Evolutionary conservation across 139 green algal species (phyloP).

Genomic region (Microglena sp.): DNA sequence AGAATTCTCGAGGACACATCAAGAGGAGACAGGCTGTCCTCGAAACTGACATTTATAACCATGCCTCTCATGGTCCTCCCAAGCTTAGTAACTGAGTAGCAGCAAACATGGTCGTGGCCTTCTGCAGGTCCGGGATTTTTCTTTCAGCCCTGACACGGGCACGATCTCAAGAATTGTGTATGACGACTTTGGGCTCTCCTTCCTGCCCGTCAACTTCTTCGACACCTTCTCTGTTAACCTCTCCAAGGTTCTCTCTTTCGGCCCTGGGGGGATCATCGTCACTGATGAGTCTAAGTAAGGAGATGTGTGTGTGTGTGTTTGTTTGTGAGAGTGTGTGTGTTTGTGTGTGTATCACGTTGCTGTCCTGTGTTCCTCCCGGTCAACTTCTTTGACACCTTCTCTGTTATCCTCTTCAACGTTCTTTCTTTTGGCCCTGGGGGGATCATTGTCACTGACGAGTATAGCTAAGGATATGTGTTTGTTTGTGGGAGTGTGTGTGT

Average conservation of each 20-base stretch:
- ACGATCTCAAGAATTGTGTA: constrained; percentile 45
- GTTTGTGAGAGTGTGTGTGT: too few species aligned
- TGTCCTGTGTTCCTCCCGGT: too few species aligned
- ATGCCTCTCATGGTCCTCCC: too few species aligned
- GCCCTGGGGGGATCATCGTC: constrained; percentile 14
- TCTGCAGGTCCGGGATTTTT: constrained; percentile 62
- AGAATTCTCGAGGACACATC: too few species aligned
- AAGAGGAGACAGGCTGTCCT: too few species aligned
- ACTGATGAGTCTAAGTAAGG: constrained; percentile 28
- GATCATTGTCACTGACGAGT: constrained; percentile 22
- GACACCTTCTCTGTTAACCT: constrained; percentile 36
- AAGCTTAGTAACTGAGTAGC: too few species aligned
- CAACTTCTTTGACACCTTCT: constrained; percentile 49
- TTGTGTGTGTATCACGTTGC: too few species aligned
- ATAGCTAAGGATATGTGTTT: too few species aligned
- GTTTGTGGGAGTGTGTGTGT: too few species aligned
- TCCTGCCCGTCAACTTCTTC: constrained; percentile 55
- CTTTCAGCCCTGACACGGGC: constrained; percentile 65
- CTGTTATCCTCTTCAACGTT: constrained; percentile 25
- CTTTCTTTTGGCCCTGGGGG: constrained; percentile 16
- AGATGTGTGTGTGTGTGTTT: too few species aligned
- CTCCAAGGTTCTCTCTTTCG: constrained; percentile 19
- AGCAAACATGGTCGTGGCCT: too few species aligned
- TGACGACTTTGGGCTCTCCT: constrained; percentile 61
- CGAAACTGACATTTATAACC: too few species aligned